phyloP scores from a whole-genome alignment of 805 yeast species.

The Ogataea kodamae region DNA sequence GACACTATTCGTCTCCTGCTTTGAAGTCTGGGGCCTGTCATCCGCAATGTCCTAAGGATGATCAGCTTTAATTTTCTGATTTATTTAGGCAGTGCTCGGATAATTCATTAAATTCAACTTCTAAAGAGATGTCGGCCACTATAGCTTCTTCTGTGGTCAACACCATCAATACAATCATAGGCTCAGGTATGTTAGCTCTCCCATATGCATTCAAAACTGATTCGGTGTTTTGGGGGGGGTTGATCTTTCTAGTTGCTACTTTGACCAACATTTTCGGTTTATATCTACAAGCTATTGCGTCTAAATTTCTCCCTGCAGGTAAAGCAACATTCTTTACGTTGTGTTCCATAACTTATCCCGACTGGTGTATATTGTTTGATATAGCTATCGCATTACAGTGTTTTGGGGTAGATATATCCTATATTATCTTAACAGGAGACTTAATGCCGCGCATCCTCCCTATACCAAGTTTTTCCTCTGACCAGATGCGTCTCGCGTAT shows the following conservation, averaged over 20 bases:
- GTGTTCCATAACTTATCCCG: constrained; percentile 70
- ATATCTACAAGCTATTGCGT: constrained; percentile 55
- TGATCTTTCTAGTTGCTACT: constrained; percentile 59
- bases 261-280: constrained; percentile 65
- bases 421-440: constrained; percentile 73
- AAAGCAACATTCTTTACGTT: constrained; percentile 70
- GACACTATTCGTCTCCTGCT: constrained; percentile 37
- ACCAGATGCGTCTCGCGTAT: constrained; percentile 44
- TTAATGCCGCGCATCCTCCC: constrained; percentile 56
- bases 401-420: constrained; percentile 72
- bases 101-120: background rate
- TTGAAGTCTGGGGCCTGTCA: constrained; percentile 15
- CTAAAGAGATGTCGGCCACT: constrained; percentile 38
- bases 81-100: too few species aligned
- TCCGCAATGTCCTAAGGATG: background rate
- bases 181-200: constrained; percentile 76
- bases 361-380: constrained; percentile 67
- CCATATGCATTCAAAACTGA: constrained; percentile 70
- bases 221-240: constrained; percentile 56
- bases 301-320: constrained; percentile 53
- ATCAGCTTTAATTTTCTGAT: constrained; percentile 1
- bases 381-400: constrained; percentile 72
- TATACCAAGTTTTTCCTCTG: constrained; percentile 34
- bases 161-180: constrained; percentile 72
- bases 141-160: constrained; percentile 59